phyloP scores from a whole-genome alignment of 768 basidiomycete species.

The Agrocybe pediades region DNA sequence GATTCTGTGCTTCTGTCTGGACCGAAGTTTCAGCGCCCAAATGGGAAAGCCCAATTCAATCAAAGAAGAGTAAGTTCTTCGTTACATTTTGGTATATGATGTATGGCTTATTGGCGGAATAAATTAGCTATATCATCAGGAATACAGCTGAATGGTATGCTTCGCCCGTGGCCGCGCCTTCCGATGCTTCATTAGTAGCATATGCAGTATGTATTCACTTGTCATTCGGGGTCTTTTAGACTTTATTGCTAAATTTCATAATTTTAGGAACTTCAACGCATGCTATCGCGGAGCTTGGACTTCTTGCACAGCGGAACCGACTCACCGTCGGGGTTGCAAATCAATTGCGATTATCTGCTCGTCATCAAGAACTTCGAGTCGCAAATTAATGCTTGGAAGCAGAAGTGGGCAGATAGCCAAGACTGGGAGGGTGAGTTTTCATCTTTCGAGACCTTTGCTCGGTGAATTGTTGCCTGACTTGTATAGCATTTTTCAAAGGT shows the following conservation, averaged over 20 bases:
- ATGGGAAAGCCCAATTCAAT: slow-evolving; percentile 96
- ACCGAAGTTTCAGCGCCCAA: slow-evolving; percentile 89
- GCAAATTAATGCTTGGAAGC: slow-evolving; percentile 65
- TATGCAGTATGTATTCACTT: slow-evolving; percentile 63
- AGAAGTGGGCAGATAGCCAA: slow-evolving; percentile 48
- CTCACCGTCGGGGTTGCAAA: slow-evolving; percentile 79
- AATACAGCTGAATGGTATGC: slow-evolving; percentile 77
- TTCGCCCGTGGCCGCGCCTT: slow-evolving; percentile 59
- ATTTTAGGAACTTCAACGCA: slow-evolving; percentile 80
- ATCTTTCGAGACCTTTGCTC: neutral
- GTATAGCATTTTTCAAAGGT: slow-evolving; percentile 19
- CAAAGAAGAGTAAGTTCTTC: slow-evolving; percentile 79
- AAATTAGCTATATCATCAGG: slow-evolving; percentile 79
- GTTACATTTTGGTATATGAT: neutral
- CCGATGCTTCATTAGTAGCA: slow-evolving; percentile 71
- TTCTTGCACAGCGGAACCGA: slow-evolving; percentile 84
- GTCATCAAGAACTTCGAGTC: slow-evolving; percentile 84
- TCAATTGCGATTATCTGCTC: slow-evolving; percentile 82
- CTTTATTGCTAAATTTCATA: slow-evolving; percentile 11
- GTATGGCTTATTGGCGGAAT: slow-evolving; percentile 8
- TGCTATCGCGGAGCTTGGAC: slow-evolving; percentile 86
- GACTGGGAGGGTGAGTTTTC: slow-evolving; percentile 31
- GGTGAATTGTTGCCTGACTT: neutral
- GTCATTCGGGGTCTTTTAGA: neutral
- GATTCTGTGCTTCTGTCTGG: slow-evolving; percentile 85